phyloP scores from a whole-genome alignment of 129 eudicot genomes.

The Flaveria ramosissima region DNA sequence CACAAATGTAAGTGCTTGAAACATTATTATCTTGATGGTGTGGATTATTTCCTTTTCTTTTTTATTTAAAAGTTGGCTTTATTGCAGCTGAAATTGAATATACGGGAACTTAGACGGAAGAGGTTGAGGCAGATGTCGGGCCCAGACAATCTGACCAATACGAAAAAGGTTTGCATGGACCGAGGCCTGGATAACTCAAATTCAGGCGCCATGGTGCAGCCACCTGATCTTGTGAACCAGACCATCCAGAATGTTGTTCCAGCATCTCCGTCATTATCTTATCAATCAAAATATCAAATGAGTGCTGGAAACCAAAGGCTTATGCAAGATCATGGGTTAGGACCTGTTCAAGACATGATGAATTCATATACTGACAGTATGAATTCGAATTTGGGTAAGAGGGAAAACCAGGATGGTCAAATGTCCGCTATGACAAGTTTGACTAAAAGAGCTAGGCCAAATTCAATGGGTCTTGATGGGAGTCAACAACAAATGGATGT shows the following conservation, averaged over 20 bases:
- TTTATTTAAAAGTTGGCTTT: background rate
- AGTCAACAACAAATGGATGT: constrained; percentile 64
- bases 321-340: constrained; percentile 67
- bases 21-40: constrained; percentile 12
- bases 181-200: constrained; percentile 65
- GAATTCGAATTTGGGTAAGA: constrained; percentile 56
- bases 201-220: constrained; percentile 50
- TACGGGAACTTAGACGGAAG: constrained; percentile 58
- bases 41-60: background rate
- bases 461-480: constrained; percentile 49
- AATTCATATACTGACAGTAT: constrained; percentile 51
- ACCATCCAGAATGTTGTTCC: constrained; percentile 54
- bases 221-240: constrained; percentile 49
- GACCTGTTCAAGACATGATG: constrained; percentile 64
- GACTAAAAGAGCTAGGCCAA: constrained; percentile 68
- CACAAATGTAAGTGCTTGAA: constrained; percentile 51
- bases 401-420: constrained; percentile 77
- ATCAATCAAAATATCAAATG: constrained; percentile 65
- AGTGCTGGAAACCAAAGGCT: constrained; percentile 58
- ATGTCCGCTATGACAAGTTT: constrained; percentile 50
- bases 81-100: constrained; percentile 67
- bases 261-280: constrained; percentile 47
- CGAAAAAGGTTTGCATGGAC: constrained; percentile 67
- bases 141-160: constrained; percentile 45
- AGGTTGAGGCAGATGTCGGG: constrained; percentile 58